Conservation (phyloP, 2,329 filamentous ascomycete genomes). For the Lachnum nothofagi region DNA sequence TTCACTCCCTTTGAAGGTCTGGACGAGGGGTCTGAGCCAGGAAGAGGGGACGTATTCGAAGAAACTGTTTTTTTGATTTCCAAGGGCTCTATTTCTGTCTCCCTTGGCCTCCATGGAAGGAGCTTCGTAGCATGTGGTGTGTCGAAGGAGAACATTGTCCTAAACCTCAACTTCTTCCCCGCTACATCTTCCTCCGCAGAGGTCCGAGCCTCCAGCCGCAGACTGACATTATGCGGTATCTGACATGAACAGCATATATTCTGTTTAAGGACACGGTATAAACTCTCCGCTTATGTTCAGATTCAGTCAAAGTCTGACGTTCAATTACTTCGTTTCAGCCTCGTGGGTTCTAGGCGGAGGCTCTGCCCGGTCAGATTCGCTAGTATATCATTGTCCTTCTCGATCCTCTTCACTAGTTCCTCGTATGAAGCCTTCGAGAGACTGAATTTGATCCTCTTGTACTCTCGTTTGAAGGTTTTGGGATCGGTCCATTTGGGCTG, state of each 20-base stretch:
- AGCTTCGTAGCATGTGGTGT: background rate
- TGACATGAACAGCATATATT: background rate
- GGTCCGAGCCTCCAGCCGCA: conserved; percentile 2
- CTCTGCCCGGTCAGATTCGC: conserved; percentile 3
- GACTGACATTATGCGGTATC: background rate
- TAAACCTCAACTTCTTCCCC: background rate
- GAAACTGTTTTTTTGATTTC: background rate
- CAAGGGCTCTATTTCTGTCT: conserved; percentile 3
- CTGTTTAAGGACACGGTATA: conserved; percentile 2
- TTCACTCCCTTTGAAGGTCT: conserved; percentile 1
- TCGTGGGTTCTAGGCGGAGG: conserved; percentile 1
- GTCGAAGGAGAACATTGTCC: background rate
- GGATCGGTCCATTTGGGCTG: conserved; percentile 5
- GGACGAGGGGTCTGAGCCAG: background rate
- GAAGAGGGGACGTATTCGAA: background rate
- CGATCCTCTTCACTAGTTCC: conserved; percentile 2
- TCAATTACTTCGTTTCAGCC: background rate
- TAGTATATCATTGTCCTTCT: conserved; percentile 4
- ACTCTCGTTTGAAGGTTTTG: conserved; percentile 2
- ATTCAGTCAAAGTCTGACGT: conserved; percentile 1
- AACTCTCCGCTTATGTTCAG: conserved; percentile 1
- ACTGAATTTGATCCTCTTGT: conserved; percentile 6
- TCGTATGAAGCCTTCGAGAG: conserved; percentile 3
- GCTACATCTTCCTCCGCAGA: background rate
- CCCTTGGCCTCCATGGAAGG: background rate